A percentile compares a stretch with the other conserved stretches of the same genome.
These are phyloP conservation scores for Fonsecaea multimorphosa DNA, from an alignment of 2,329 filamentous ascomycete species.

Conservation along the genomic window DNA sequence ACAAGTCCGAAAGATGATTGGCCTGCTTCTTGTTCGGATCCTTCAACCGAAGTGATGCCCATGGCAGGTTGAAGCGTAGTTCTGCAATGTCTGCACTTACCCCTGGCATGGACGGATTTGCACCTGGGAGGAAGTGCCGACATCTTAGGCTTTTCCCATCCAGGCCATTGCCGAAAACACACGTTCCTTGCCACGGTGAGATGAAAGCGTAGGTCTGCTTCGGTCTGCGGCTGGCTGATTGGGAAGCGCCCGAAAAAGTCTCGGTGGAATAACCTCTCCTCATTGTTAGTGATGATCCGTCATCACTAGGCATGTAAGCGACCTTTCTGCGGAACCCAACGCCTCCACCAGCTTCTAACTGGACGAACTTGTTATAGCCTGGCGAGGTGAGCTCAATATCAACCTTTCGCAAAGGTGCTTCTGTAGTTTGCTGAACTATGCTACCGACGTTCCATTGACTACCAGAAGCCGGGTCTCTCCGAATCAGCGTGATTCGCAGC, in stretches of 20 bases:
- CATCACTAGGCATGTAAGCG: conserved; percentile 27
- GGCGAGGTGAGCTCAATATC: conserved; percentile 65
- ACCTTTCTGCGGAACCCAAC: conserved; percentile 34
- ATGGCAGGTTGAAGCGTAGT: conserved; percentile 80
- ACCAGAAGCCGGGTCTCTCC: conserved; percentile 72
- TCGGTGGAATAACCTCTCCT: conserved; percentile 30
- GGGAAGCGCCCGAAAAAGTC: conserved; percentile 9
- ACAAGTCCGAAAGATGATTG: conserved; percentile 18
- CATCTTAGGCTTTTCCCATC: conserved; percentile 77
- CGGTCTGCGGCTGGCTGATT: conserved; percentile 19
- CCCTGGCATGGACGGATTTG: conserved; percentile 40
- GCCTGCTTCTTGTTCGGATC: conserved; percentile 31
- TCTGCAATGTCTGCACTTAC: conserved; percentile 69
- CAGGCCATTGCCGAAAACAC: conserved; percentile 80
- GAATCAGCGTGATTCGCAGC: conserved; percentile 64
- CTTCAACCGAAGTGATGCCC: conserved; percentile 34
- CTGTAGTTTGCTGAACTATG: conserved; percentile 53
- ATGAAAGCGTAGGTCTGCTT: conserved; percentile 61
- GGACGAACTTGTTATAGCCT: conserved; percentile 65
- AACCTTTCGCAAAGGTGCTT: conserved; percentile 41
- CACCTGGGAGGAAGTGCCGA: conserved; percentile 67
- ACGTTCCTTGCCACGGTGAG: conserved; percentile 86
- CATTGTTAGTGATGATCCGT: conserved; percentile 7
- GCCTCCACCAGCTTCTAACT: conserved; percentile 26
- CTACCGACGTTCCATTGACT: conserved; percentile 78